Conservation (phyloP, 129 eudicot genomes). For the Centrapalus pauciflorus region DNA sequence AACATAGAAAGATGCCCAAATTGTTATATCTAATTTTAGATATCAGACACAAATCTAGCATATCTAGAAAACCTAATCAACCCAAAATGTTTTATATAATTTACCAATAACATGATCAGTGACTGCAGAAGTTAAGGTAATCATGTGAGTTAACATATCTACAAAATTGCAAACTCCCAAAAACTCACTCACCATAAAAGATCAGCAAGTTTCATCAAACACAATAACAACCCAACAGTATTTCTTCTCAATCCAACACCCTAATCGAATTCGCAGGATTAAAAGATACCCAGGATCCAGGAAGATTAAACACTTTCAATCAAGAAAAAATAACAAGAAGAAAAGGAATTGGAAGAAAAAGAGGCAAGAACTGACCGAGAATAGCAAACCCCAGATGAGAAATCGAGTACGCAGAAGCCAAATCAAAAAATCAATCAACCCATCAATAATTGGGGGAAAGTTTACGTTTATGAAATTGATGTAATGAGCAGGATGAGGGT, state of each 20-base stretch:
- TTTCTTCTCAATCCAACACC: neutral
- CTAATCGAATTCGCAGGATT: conserved; percentile 8
- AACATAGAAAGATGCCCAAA: conserved; percentile 1
- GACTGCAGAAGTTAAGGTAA: neutral
- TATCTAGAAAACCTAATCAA: neutral
- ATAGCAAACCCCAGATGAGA: conserved; percentile 29
- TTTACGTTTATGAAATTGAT: neutral
- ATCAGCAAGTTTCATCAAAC: conserved; percentile 2
- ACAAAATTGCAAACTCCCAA: conserved; percentile 10
- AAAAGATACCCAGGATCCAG: conserved; percentile 9
- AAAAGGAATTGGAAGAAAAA: neutral
- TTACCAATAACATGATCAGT: conserved; percentile 1
- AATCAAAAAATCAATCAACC: conserved; percentile 15
- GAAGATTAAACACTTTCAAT: neutral
- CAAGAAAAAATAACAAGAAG: neutral
- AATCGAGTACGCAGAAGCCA: conserved; percentile 1
- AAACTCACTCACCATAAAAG: neutral
- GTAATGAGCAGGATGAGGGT: neutral
- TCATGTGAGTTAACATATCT: neutral
- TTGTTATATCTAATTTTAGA: conserved; percentile 5
- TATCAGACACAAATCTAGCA: conserved; percentile 8
- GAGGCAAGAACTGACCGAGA: conserved; percentile 23
- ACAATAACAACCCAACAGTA: neutral
- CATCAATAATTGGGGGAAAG: conserved; percentile 28
- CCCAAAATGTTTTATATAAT: neutral